Base-by-base conservation (phyloP, 2,329 filamentous ascomycete genomes). In the Sporothrix curviconia region DNA sequence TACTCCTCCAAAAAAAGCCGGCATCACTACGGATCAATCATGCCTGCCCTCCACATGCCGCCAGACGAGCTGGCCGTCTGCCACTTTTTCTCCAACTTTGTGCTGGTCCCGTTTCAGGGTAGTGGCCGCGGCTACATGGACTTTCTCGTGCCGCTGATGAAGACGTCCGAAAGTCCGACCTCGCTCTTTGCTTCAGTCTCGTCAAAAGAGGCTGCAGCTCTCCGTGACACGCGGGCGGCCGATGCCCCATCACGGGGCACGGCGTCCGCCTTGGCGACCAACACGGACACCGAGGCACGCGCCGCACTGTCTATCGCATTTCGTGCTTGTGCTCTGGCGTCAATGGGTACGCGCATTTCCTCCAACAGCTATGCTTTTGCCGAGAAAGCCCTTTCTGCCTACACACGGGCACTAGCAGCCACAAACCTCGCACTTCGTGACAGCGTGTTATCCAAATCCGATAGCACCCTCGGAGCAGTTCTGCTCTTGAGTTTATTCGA, bases 401-500 rank as follows among this genome's bases (percentile, higher is more conserved):
- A 85, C 64, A 76, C 76, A 4, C 76, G 75, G 65, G 82, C 83
- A 2, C 69, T 85, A 55, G 72, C 74, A 0, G 71, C 73, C 7
- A 81, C 79, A 0, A 80, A 81, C 59, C 62, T 71, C 0, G 81
- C 82, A 4, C 70, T 86, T 12, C 72, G 74, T 57, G 76, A 82
- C 57, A 76, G 78, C 0, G 71, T 71, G 14, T 66, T 70, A 54
- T 76, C 78, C 54, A 78, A 73, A 59, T 70, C 76, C n/a, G 83
- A 86, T 64, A 73, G 74, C 12, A 84, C 82, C 0, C 64, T 86
- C 12, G 82, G 80, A 2, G 76, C 82, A 0, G 81, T 86, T 15
- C 68, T 86, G 32, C 69, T 86, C 58, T 66, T 86, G 25, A 80
- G 82, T 0, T 70, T 85, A 22, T 86, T 82, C 60, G 83, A 86